Percentiles rank a stretch among this genome's conserved stretches.
phyloP scores from a whole-genome alignment of 2,329 filamentous ascomycete genomes.

The Colletotrichum gigasporum region DNA sequence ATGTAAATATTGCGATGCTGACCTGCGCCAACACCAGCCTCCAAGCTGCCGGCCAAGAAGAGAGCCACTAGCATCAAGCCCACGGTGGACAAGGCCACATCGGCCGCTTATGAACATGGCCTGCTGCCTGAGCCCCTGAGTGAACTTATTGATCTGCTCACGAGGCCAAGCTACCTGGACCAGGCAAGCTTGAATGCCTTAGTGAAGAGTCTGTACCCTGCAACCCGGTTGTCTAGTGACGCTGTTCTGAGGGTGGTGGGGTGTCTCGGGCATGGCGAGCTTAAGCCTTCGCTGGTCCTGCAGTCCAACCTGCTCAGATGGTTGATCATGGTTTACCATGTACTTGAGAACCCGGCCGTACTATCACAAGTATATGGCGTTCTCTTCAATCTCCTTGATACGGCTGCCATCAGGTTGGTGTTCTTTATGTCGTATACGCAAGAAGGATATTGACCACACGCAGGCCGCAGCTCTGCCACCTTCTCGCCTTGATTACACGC shows the following conservation, averaged over 20 bases:
- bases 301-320: constrained; percentile 80
- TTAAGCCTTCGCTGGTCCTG: constrained; percentile 76
- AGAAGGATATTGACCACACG: constrained; percentile 34
- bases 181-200: constrained; percentile 77
- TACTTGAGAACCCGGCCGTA: constrained; percentile 69
- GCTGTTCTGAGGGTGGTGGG: constrained; percentile 74
- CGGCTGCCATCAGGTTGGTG: constrained; percentile 74
- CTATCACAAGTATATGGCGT: constrained; percentile 78
- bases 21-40: constrained; percentile 50
- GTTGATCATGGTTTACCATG: constrained; percentile 80
- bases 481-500: constrained; percentile 81
- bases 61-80: constrained; percentile 70
- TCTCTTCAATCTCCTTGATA: constrained; percentile 84
- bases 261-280: constrained; percentile 79
- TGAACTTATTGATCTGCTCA: constrained; percentile 73
- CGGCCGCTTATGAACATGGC: constrained; percentile 73
- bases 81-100: constrained; percentile 69
- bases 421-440: not conserved
- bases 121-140: constrained; percentile 68
- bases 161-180: constrained; percentile 74
- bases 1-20: not conserved
- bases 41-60: constrained; percentile 71
- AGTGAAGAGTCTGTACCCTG: constrained; percentile 80
- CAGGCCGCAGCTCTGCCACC: constrained; percentile 74
- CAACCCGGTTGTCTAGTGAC: constrained; percentile 67